Conservation (phyloP, 1,284 basidiomycete species). For the Cryptococcus sp. region DNA sequence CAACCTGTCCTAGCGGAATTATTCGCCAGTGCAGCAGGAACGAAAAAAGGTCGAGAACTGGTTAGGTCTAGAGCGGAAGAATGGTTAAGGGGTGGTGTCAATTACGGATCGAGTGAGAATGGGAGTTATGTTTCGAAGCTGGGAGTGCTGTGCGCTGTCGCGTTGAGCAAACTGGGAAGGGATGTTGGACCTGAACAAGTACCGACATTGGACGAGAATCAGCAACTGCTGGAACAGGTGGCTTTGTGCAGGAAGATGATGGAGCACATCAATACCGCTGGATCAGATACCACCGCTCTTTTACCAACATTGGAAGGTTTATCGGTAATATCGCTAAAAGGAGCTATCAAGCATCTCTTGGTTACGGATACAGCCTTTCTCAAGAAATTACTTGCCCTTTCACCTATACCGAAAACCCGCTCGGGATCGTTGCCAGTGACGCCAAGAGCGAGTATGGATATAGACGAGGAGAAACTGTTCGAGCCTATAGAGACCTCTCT, state of each 20-base stretch:
- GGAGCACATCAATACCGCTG: conserved; percentile 49
- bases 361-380: conserved; percentile 58
- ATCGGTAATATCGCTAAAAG: conserved; percentile 68
- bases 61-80: conserved; percentile 52
- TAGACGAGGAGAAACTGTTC: conserved; percentile 11
- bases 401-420: conserved; percentile 24
- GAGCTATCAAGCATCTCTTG: conserved; percentile 62
- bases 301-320: conserved; percentile 73
- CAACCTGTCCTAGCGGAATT: conserved; percentile 60
- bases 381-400: conserved; percentile 56
- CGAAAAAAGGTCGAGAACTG: conserved; percentile 63
- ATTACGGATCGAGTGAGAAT: conserved; percentile 13
- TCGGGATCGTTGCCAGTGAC: conserved; percentile 53
- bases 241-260: conserved; percentile 59
- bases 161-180: conserved; percentile 69
- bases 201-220: conserved; percentile 25
- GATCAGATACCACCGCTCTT: conserved; percentile 5
- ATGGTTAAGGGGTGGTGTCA: conserved; percentile 46
- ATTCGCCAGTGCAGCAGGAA: conserved; percentile 64
- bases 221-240: conserved; percentile 45
- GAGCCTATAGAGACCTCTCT: conserved; percentile 48
- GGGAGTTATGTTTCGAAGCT: conserved; percentile 48
- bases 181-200: conserved; percentile 16
- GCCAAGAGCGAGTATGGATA: conserved; percentile 42
- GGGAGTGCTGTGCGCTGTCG: conserved; percentile 63